Percentiles rank a stretch among this genome's conserved stretches.
These are phyloP conservation scores for Aspergillus brasiliensis DNA, from an alignment of 2,329 filamentous ascomycete genomes.

Conservation along the genomic window DNA sequence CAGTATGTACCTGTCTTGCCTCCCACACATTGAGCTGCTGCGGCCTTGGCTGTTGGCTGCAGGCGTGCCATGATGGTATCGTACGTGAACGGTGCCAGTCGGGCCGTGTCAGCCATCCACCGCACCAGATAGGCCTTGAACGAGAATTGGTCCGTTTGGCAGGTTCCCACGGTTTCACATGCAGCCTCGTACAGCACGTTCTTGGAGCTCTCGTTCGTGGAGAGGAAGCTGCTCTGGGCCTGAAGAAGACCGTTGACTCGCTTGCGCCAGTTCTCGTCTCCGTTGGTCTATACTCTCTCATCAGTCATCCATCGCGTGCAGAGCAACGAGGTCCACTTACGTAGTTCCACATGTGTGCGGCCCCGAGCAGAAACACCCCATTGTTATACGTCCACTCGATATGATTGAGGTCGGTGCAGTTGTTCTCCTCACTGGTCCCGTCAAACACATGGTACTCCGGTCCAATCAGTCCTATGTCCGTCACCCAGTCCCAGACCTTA, in stretches of 20 bases:
- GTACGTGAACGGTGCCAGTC: constrained; percentile 60
- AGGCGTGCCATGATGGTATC: constrained; percentile 56
- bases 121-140: constrained; percentile 68
- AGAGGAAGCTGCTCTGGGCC: constrained; percentile 54
- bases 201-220: constrained; percentile 33
- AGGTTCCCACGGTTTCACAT: constrained; percentile 58
- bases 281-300: constrained; percentile 38
- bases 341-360: constrained; percentile 57
- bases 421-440: constrained; percentile 50
- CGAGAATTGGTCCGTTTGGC: constrained; percentile 63
- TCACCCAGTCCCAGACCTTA: constrained; percentile 60
- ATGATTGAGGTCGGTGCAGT: constrained; percentile 54
- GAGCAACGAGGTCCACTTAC: constrained; percentile 28
- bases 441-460: constrained; percentile 52
- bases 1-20: constrained; percentile 40
- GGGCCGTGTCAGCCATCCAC: constrained; percentile 59
- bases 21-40: constrained; percentile 44
- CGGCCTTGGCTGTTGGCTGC: constrained; percentile 54
- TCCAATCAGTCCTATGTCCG: constrained; percentile 50
- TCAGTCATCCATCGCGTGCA: neutral
- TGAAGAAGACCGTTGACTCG: constrained; percentile 57
- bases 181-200: constrained; percentile 60
- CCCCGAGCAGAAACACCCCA: constrained; percentile 55
- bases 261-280: constrained; percentile 53
- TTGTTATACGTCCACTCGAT: constrained; percentile 59